These are phyloP conservation scores for Chalciporus chontae DNA, from an alignment of 768 basidiomycete genomes.

Conservation along the genomic window DNA sequence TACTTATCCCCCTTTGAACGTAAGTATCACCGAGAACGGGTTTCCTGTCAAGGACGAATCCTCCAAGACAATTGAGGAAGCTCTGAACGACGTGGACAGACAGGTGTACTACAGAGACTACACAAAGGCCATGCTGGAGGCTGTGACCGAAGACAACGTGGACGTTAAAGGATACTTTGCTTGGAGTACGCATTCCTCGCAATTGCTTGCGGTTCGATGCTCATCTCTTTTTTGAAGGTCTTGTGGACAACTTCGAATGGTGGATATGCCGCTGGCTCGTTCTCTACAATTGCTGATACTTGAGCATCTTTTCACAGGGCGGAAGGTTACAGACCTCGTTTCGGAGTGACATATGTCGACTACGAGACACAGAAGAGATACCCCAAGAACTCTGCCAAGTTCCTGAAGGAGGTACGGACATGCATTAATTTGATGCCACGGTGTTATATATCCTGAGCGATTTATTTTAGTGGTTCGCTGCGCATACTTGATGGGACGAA, in stretches of 20 bases:
- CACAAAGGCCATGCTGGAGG: slow-evolving; percentile 50
- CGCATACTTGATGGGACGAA: neutral
- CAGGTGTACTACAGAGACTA: slow-evolving; percentile 67
- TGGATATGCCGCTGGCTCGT: slow-evolving; percentile 2
- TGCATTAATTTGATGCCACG: neutral
- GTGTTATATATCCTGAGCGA: neutral
- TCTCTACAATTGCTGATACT: neutral
- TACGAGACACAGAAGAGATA: slow-evolving; percentile 66
- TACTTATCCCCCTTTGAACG: neutral
- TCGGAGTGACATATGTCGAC: slow-evolving; percentile 74
- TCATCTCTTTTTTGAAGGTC: slow-evolving; percentile 37
- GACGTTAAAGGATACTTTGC: slow-evolving; percentile 66
- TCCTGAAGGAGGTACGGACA: slow-evolving; percentile 49
- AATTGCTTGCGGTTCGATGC: neutral
- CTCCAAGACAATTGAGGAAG: slow-evolving; percentile 49
- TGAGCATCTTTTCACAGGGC: slow-evolving; percentile 37
- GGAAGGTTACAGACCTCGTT: slow-evolving; percentile 66
- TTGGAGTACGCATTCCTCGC: slow-evolving; percentile 50
- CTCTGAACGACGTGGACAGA: slow-evolving; percentile 57
- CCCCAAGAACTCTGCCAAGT: slow-evolving; percentile 63
- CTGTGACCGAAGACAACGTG: slow-evolving; percentile 64
- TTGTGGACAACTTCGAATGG: slow-evolving; percentile 77
- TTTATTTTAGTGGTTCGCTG: slow-evolving; percentile 5
- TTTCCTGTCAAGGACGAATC: slow-evolving; percentile 70
- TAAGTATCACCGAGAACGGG: slow-evolving; percentile 71